Evolutionary conservation across 176 grass and related monocot genomes (phyloP).

Genomic region (Chloris gayana): DNA sequence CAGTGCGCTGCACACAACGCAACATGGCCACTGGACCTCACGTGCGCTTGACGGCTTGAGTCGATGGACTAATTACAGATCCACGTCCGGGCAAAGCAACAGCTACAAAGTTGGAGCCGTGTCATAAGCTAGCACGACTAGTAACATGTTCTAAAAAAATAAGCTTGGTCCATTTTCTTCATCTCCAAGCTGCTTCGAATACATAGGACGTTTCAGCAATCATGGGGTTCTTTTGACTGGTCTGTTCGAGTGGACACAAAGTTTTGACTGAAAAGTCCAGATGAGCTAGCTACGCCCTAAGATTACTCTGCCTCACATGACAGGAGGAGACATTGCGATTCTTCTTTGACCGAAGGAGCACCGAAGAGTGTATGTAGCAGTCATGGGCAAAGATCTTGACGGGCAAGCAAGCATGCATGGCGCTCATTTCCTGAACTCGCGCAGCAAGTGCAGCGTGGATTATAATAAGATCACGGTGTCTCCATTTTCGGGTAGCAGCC

Average conservation of each 20-base stretch:
- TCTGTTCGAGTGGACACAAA: conserved; percentile 32
- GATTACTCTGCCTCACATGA: neutral
- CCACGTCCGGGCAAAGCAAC: conserved; percentile 20
- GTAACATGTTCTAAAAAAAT: neutral
- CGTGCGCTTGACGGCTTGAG: conserved; percentile 38
- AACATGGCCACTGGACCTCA: conserved; percentile 6
- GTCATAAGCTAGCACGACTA: neutral
- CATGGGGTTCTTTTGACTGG: conserved; percentile 16
- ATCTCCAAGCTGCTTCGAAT: conserved; percentile 27
- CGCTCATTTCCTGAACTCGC: neutral
- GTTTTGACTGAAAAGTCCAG: conserved; percentile 37
- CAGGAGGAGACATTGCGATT: neutral
- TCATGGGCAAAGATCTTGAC: neutral
- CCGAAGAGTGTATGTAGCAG: too few relatives aligned
- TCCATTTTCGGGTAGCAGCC: neutral
- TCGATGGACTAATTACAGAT: neutral
- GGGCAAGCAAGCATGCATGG: neutral
- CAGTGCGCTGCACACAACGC: neutral
- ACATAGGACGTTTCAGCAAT: neutral
- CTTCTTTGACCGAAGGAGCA: conserved; percentile 31
- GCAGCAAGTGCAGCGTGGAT: too few relatives aligned
- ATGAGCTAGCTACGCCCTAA: neutral
- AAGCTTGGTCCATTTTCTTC: conserved; percentile 12
- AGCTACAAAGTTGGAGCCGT: neutral
- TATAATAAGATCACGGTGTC: neutral